Evolutionary conservation across 2,329 filamentous ascomycete genomes (phyloP), one percentile per base, ranked within the genome.

Genomic region (Talaromyces sp.): DNA sequence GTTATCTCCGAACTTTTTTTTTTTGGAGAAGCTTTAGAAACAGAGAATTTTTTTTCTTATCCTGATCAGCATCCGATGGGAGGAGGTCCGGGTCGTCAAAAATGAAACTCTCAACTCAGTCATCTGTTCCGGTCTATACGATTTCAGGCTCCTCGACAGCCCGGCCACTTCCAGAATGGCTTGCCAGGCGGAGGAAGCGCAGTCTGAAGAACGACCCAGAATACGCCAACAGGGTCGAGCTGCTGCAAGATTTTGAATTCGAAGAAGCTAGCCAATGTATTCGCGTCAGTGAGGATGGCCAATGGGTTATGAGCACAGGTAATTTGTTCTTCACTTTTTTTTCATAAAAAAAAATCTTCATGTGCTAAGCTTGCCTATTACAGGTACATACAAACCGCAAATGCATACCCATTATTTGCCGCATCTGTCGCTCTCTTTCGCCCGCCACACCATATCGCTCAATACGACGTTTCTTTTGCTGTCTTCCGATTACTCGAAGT

Each of bases 241-340:
- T 99, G 61, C 84, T 99, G 42, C 95, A 99, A 72, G 95, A 99
- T 73, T 99, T 99, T 75, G 93, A 96, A 72, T 98, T 99, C 70
- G 93, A 97, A 70, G 93, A 96, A 78, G 94, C 96, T 47, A 96
- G 92, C 73, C 87, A 89, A 68, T 97, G 94, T 73, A 87, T 99
- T 65, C 86, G 92, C 56, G 86, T 95, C 65, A 96, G 91, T 69
- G 93, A 96, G 62, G 95, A 99, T 85, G 94, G 94, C 56, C 89
- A 98, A 73, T 99, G 95, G 93, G 87, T 95, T 47, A 95, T 97
- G 91, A 96, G 91, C 70, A 96, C 93, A 58, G 92, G 92, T 80
- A 86, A 63, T 9, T 62, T 63, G 62, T 67, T 51, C 31, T 23
- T 27, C 44, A 47, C 44, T 27, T 34, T 34, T 28, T 10, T 40